Conservation (phyloP, 371 early-diverging fungal species). For the Gilbertella persicaria region DNA sequence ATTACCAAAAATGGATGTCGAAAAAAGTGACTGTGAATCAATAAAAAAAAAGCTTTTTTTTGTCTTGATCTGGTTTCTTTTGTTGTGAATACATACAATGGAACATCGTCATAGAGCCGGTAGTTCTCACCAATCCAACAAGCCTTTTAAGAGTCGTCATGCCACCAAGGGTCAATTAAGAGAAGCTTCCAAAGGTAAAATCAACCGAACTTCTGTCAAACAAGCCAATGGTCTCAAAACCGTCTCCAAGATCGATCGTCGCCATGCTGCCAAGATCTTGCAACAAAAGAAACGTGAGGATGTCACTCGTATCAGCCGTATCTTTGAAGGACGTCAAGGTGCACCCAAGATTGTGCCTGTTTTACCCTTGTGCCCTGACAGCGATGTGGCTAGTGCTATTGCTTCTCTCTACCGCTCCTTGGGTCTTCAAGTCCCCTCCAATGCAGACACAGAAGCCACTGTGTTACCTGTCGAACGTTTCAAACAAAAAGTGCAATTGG, state of each 20-base stretch:
- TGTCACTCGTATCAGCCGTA: conserved; percentile 62
- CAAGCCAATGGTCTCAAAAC: conserved; percentile 42
- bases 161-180: conserved; percentile 79
- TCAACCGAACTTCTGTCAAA: conserved; percentile 66
- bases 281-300: conserved; percentile 86
- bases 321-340: conserved; percentile 83
- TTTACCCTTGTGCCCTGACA: conserved; percentile 85
- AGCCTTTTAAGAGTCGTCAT: conserved; percentile 92
- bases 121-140: conserved; percentile 87
- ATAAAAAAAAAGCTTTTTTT: too few species aligned
- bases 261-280: conserved; percentile 76
- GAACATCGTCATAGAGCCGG: conserved; percentile 65
- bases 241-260: conserved; percentile 76
- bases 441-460: conserved; percentile 20
- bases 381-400: conserved; percentile 54
- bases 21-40: too few species aligned
- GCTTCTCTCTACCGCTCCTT: conserved; percentile 56
- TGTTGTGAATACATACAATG: too few species aligned
- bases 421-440: conserved; percentile 46
- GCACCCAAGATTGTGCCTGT: conserved; percentile 85
- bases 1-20: too few species aligned
- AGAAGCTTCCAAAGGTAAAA: conserved; percentile 83
- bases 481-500: conserved; percentile 84
- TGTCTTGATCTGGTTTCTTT: too few species aligned
- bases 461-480: conserved; percentile 62